These are phyloP conservation scores for Gymnopilus junonius DNA, from an alignment of 768 basidiomycete species.

Conservation along the genomic window DNA sequence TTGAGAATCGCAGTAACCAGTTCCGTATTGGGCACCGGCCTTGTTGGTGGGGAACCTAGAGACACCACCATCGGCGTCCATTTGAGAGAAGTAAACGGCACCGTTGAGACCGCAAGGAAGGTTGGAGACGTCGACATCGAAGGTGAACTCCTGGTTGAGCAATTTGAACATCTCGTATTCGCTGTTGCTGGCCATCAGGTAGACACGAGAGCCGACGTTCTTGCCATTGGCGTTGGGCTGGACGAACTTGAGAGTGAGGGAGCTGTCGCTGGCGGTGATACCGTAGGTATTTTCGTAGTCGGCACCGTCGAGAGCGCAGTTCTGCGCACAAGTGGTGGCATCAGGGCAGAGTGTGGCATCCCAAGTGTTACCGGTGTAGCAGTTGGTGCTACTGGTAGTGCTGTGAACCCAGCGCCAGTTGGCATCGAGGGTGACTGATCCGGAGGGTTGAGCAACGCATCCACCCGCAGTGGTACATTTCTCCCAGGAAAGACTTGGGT, in stretches of 20 bases:
- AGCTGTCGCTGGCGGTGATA: constrained; percentile 49
- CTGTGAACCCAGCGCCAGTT: constrained; percentile 63
- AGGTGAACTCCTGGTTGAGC: constrained; percentile 62
- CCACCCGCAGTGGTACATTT: constrained; percentile 48
- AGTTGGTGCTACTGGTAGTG: constrained; percentile 41
- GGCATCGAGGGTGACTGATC: constrained; percentile 52
- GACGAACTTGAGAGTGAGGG: constrained; percentile 54
- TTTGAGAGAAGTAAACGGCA: constrained; percentile 61
- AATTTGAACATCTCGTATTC: constrained; percentile 50
- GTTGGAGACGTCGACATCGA: constrained; percentile 63
- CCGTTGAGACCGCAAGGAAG: constrained; percentile 64
- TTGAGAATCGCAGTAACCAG: constrained; percentile 47
- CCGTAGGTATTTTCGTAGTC: constrained; percentile 57
- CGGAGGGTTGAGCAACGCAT: constrained; percentile 40
- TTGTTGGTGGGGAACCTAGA: constrained; percentile 54
- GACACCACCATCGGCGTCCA: constrained; percentile 59
- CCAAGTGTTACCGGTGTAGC: constrained; percentile 64
- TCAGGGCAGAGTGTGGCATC: constrained; percentile 55
- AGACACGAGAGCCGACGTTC: constrained; percentile 50
- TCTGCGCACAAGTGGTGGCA: constrained; percentile 47
- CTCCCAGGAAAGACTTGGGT: constrained; percentile 49
- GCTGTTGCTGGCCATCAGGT: constrained; percentile 52
- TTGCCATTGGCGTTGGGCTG: constrained; percentile 35
- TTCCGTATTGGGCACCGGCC: constrained; percentile 53
- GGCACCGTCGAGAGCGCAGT: constrained; percentile 49